phyloP scores from a whole-genome alignment of 208 protist species.

The Acanthamoeba culbertsoni region DNA sequence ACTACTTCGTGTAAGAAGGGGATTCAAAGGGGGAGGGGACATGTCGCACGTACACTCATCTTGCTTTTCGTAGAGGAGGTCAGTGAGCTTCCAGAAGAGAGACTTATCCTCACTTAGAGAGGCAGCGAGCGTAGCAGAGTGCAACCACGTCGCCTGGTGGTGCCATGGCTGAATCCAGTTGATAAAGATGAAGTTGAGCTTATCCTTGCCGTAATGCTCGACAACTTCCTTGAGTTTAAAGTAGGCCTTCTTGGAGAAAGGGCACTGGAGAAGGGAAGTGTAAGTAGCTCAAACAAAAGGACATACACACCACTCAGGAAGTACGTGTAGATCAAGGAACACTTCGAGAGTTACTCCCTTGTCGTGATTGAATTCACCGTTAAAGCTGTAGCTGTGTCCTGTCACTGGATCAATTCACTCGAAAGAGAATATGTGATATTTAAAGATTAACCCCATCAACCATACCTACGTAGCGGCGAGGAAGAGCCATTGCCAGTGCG shows the following conservation, averaged over 20 bases:
- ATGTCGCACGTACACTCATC: neutral
- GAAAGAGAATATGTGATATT: neutral
- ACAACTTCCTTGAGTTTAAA: slow-evolving; percentile 45
- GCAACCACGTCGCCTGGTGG: slow-evolving; percentile 30
- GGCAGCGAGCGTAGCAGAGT: slow-evolving; percentile 4
- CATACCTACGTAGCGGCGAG: neutral
- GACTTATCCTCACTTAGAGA: neutral
- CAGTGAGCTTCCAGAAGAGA: slow-evolving; percentile 26
- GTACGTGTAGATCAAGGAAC: slow-evolving; percentile 38
- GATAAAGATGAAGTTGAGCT: neutral
- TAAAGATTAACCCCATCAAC: neutral
- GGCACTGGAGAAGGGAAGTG: slow-evolving; percentile 14
- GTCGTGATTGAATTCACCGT: neutral
- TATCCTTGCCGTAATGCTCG: slow-evolving; percentile 39
- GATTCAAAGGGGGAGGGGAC: neutral
- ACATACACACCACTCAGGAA: no score
- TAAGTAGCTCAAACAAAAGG: neutral
- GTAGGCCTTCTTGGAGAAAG: slow-evolving; percentile 52
- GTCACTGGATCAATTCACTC: no score
- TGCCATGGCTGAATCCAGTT: slow-evolving; percentile 57
- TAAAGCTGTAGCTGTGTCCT: slow-evolving; percentile 7
- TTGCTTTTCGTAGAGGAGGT: slow-evolving; percentile 39
- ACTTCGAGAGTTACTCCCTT: slow-evolving; percentile 40
- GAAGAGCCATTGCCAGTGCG: neutral
- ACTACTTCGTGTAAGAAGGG: neutral